These are phyloP conservation scores for Pachysolen tannophilus DNA, from an alignment of 805 yeast genomes.

Conservation along the genomic window DNA sequence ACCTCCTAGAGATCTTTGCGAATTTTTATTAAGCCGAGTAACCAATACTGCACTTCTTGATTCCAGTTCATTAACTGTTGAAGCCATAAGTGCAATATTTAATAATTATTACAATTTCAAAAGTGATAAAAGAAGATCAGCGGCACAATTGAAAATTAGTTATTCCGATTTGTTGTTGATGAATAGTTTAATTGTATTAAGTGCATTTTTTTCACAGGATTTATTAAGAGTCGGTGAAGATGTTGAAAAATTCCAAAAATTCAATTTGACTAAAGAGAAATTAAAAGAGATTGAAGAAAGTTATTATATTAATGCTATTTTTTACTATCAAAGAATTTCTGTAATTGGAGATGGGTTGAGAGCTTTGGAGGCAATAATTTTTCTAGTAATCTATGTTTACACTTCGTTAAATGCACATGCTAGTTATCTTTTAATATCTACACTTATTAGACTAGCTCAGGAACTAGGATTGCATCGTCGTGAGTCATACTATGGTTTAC, in stretches of 20 bases:
- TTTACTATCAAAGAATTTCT: neutral
- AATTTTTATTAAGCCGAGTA: constrained; percentile 11
- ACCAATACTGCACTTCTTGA: constrained; percentile 9
- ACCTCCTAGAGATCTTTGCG: constrained; percentile 20
- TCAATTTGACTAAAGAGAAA: constrained; percentile 12
- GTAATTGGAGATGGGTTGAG: neutral
- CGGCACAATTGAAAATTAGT: neutral
- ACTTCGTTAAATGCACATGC: neutral
- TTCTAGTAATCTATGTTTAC: neutral
- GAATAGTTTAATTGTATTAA: neutral
- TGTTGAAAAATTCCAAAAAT: neutral
- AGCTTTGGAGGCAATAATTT: neutral
- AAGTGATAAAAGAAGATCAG: too few species aligned
- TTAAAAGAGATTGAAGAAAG: constrained; percentile 20
- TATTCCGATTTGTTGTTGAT: neutral
- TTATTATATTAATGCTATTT: constrained; percentile 14
- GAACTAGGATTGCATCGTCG: neutral
- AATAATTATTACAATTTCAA: too few species aligned
- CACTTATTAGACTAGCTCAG: neutral
- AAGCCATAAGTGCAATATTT: too few species aligned
- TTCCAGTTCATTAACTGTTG: too few species aligned
- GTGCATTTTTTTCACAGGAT: neutral
- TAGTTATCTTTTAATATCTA: neutral
- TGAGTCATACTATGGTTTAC: neutral
- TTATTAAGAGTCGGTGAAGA: neutral